Conservation (phyloP, 768 basidiomycete genomes). For the Pulveroboletus frians region DNA sequence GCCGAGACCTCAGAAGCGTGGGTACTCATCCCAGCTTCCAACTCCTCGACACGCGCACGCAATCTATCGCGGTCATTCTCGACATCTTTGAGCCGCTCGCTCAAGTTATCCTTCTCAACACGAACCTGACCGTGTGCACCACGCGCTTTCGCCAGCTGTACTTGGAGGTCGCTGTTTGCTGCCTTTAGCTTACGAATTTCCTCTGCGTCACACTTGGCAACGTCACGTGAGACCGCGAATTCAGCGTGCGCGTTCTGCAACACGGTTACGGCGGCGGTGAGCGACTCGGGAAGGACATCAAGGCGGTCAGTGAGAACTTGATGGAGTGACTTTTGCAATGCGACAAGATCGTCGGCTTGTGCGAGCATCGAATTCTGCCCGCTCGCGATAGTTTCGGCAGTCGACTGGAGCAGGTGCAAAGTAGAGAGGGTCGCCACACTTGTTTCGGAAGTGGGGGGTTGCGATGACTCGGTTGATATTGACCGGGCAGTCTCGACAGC, state of each 20-base stretch:
- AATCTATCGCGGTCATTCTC: conserved; percentile 67
- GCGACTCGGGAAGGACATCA: conserved; percentile 51
- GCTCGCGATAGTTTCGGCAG: conserved; percentile 45
- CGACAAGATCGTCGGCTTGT: conserved; percentile 45
- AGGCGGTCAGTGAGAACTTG: conserved; percentile 52
- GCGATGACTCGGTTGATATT: conserved; percentile 15
- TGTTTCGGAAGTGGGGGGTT: conserved; percentile 11
- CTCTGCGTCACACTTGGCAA: conserved; percentile 58
- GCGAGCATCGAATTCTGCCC: conserved; percentile 46
- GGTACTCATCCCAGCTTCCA: conserved; percentile 39
- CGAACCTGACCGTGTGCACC: conserved; percentile 72
- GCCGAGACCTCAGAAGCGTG: conserved; percentile 44
- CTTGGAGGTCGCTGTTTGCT: conserved; percentile 62
- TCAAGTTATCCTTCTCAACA: conserved; percentile 73
- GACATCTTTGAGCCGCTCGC: conserved; percentile 52
- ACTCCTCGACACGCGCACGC: conserved; percentile 49
- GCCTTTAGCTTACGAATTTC: conserved; percentile 54
- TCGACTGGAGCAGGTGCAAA: conserved; percentile 43
- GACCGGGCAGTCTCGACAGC: conserved; percentile 34
- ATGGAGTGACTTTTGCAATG: conserved; percentile 49
- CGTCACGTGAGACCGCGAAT: conserved; percentile 51
- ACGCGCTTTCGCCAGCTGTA: conserved; percentile 71
- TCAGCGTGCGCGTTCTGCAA: conserved; percentile 62
- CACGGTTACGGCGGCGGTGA: conserved; percentile 47
- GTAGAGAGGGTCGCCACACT: conserved; percentile 29